phyloP scores from a whole-genome alignment of 164 flowering plant genomes.

The Magnolia officinalis region DNA sequence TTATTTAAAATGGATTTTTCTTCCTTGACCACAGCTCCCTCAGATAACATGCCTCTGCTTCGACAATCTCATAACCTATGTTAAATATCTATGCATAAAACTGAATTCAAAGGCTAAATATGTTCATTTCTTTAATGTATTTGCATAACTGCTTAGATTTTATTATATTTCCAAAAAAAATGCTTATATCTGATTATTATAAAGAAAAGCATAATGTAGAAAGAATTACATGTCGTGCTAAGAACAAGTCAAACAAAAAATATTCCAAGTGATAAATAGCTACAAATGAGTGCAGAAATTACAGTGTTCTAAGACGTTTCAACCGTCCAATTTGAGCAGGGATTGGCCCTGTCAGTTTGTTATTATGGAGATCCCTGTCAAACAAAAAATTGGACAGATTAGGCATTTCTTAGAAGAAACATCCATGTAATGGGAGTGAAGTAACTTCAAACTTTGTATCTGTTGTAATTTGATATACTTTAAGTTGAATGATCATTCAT shows the following conservation, averaged over 20 bases:
- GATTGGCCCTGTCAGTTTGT: conserved; percentile 94
- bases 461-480: background rate
- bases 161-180: no score
- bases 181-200: background rate
- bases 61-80: no score
- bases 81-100: no score
- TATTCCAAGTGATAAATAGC: background rate
- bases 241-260: background rate
- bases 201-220: background rate
- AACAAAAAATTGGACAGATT: conserved; percentile 9
- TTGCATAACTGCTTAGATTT: no score
- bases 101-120: no score
- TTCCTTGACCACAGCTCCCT: no score
- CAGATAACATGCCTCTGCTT: no score
- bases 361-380: conserved; percentile 94
- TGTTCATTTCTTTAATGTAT: no score
- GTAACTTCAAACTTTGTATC: background rate
- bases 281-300: conserved; percentile 15
- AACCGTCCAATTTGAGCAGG: conserved; percentile 95
- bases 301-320: conserved; percentile 81
- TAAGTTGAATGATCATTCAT: background rate
- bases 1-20: no score
- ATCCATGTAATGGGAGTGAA: background rate
- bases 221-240: no score
- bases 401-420: conserved; percentile 10